These are phyloP conservation scores for Ceratocystis colombiana DNA, from an alignment of 2,329 filamentous ascomycete species.

Conservation along the genomic window DNA sequence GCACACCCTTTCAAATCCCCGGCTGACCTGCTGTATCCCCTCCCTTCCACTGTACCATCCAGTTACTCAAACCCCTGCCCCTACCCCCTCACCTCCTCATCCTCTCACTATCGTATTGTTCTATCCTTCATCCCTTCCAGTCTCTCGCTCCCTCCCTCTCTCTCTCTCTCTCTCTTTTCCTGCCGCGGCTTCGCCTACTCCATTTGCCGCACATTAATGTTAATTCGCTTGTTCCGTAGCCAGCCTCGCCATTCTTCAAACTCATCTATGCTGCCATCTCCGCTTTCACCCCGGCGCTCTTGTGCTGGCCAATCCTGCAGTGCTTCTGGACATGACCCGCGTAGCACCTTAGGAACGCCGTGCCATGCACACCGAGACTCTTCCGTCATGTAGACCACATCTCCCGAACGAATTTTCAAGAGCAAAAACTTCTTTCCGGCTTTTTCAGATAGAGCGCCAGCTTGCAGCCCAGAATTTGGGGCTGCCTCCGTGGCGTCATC, in stretches of 20 bases:
- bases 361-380: conserved; percentile 86
- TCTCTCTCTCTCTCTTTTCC: background rate
- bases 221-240: conserved; percentile 81
- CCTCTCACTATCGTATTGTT: conserved; percentile 33
- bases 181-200: conserved; percentile 36
- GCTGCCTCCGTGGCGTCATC: conserved; percentile 24
- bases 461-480: no score
- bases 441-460: background rate
- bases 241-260: conserved; percentile 69
- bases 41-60: background rate
- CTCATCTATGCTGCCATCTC: conserved; percentile 31
- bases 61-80: background rate
- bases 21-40: background rate
- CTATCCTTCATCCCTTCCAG: background rate
- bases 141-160: background rate
- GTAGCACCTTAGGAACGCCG: conserved; percentile 78
- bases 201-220: conserved; percentile 90
- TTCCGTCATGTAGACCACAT: conserved; percentile 81
- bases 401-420: conserved; percentile 67
- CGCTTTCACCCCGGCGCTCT: conserved; percentile 27
- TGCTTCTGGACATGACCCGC: conserved; percentile 65
- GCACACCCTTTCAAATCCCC: background rate
- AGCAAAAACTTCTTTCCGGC: conserved; percentile 43
- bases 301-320: conserved; percentile 62
- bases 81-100: background rate